Evolutionary conservation across 768 basidiomycete species (phyloP).

Genomic region (Hericium alpestre): DNA sequence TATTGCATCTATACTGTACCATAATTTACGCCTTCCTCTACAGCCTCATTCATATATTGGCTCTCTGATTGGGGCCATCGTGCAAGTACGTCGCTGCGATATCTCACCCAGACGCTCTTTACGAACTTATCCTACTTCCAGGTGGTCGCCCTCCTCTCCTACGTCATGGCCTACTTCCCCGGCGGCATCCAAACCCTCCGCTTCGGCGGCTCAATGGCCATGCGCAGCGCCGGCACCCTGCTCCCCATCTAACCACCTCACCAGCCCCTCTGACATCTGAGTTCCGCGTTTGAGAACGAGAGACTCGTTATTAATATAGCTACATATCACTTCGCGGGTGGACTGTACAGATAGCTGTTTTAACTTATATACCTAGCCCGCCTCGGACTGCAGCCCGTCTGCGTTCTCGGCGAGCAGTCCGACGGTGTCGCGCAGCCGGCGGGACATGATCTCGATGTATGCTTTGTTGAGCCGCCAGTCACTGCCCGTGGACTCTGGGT

Average conservation of each 20-base stretch:
- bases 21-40: neutral
- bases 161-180: conserved; percentile 93
- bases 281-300: neutral
- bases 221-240: conserved; percentile 76
- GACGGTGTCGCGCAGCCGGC: conserved; percentile 54
- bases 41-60: conserved; percentile 81
- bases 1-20: neutral
- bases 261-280: neutral
- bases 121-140: conserved; percentile 17
- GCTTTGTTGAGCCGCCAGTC: conserved; percentile 56
- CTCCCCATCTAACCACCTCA: conserved; percentile 51
- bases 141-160: conserved; percentile 77
- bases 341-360: neutral
- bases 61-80: conserved; percentile 68
- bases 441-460: conserved; percentile 69
- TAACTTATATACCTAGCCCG: neutral
- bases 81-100: conserved; percentile 40
- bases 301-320: neutral
- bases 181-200: conserved; percentile 75
- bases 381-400: neutral
- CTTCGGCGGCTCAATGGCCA: conserved; percentile 67
- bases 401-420: conserved; percentile 36
- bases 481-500: conserved; percentile 28
- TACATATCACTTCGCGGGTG: neutral
- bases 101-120: neutral